Evolutionary conservation across 805 yeast genomes (phyloP), one percentile per base, ranked within the genome.

Genomic region (Nakazawaea ishiwadae): DNA sequence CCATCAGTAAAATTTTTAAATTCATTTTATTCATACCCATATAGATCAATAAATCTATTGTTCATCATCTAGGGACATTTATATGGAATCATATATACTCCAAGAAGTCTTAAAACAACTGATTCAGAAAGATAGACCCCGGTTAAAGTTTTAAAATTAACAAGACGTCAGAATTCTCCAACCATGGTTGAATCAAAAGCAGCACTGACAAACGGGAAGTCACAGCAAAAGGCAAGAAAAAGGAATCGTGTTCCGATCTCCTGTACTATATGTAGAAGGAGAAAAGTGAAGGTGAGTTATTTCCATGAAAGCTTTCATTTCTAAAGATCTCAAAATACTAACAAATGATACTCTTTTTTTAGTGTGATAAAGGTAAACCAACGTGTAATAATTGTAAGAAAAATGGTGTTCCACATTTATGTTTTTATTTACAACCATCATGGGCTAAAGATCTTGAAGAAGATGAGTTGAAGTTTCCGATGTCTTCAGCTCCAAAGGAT

Each of bases 351-450:
- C n/a, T 14, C 4, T 21, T 6, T 41, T 18, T 20, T n/a, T 18
- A 48, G 49, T 63, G 68, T 50, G 68, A 63, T 38, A 63, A 63
- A 51, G 65, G 66, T 34, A 68, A 75, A 48, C 82, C 82, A 1
- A 75, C 73, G 38, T 76, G 82, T 55, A 63, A 73, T 7, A 75
- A 73, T 43, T 76, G 82, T 60, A 65, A 68, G 27, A 72, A 73
- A 50, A 75, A 77, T 12, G 81, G 80, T 2, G 81, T 76, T 12
- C 72, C 72, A 6, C 81, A 76, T 51, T 56, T 76, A 15, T 76
- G 82, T 44, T 75, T 73, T 39, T 76, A 75, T 48, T 63, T 76
- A 49, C 80, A 74, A 46, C 82, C 79, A 31, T 62, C 68, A n/a
- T 76, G 82, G 82, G 81, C 81, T 1, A 69, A 68, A 43, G 72